Percentiles rank a stretch among this genome's conserved stretches.
Conservation (phyloP, 495 filamentous ascomycete species). For the Xylaria sp. region DNA sequence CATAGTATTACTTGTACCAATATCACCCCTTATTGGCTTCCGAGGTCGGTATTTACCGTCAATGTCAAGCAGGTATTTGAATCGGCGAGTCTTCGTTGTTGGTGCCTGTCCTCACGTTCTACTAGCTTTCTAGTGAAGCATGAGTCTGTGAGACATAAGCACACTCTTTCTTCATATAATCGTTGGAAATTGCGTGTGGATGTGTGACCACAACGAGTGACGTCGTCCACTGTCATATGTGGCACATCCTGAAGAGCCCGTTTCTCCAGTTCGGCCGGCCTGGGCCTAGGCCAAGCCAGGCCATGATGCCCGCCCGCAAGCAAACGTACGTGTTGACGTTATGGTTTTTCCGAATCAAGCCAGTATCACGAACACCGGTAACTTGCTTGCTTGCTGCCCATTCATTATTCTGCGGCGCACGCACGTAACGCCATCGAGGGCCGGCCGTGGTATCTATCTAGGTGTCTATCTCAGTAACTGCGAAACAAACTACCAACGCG, state of each 20-base stretch:
- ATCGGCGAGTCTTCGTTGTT: not conserved
- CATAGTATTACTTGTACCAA: not conserved
- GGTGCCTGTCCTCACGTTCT: not conserved
- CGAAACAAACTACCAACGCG: slow-evolving; percentile 8
- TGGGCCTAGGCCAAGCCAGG: not conserved
- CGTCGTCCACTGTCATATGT: slow-evolving; percentile 14
- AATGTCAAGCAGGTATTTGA: not conserved
- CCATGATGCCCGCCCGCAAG: not conserved
- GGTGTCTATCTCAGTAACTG: not conserved
- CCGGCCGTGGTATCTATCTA: not conserved
- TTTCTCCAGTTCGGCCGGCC: slow-evolving; percentile 6
- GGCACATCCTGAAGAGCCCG: slow-evolving; percentile 7
- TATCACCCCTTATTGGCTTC: not conserved
- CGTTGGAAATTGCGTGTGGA: not conserved
- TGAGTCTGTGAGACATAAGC: slow-evolving; percentile 18
- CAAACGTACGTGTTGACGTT: slow-evolving; percentile 1
- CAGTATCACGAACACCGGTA: slow-evolving; percentile 1
- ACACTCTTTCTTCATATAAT: not conserved
- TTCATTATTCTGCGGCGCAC: slow-evolving; percentile 1
- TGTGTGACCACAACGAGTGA: slow-evolving; percentile 25
- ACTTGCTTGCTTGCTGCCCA: not conserved
- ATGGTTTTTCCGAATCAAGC: slow-evolving; percentile 8
- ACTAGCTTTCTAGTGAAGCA: not conserved
- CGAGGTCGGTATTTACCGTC: not conserved
- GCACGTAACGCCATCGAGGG: not conserved